Conservation (phyloP, 2,329 filamentous ascomycete genomes). For the Alternaria rosae region DNA sequence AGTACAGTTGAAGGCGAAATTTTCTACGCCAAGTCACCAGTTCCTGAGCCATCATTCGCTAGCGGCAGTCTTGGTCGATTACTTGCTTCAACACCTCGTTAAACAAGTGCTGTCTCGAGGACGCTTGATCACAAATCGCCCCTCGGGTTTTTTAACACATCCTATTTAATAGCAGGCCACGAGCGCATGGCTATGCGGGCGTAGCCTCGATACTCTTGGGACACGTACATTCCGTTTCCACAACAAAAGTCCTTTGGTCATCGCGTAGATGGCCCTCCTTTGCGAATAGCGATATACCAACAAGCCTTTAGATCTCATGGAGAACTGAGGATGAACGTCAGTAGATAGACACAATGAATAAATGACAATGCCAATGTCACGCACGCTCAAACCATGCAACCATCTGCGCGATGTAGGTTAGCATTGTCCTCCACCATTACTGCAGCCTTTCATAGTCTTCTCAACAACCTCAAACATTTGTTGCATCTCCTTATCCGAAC, state of each 20-base stretch:
- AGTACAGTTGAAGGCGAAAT: conserved; percentile 49
- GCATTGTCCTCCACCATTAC: background rate
- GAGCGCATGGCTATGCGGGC: conserved; percentile 8
- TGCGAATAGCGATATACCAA: conserved; percentile 4
- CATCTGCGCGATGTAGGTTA: background rate
- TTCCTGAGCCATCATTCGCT: conserved; percentile 42
- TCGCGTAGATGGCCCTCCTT: background rate
- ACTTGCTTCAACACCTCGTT: conserved; percentile 38
- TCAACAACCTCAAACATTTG: background rate
- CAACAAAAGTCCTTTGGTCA: conserved; percentile 3
- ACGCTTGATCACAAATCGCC: background rate
- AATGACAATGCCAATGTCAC: background rate
- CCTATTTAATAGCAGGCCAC: conserved; percentile 1
- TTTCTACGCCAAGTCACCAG: conserved; percentile 46
- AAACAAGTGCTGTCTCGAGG: background rate
- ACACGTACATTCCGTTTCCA: background rate
- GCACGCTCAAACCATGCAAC: background rate
- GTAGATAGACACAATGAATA: background rate
- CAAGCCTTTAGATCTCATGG: background rate
- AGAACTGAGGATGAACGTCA: background rate
- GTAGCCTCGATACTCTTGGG: conserved; percentile 3
- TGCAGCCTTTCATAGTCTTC: background rate
- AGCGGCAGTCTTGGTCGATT: conserved; percentile 50
- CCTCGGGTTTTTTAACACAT: conserved; percentile 1
- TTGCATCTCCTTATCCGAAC: background rate